These are phyloP conservation scores for Sporodiniella umbellata DNA, from an alignment of 371 early-diverging fungal genomes.

Conservation along the genomic window DNA sequence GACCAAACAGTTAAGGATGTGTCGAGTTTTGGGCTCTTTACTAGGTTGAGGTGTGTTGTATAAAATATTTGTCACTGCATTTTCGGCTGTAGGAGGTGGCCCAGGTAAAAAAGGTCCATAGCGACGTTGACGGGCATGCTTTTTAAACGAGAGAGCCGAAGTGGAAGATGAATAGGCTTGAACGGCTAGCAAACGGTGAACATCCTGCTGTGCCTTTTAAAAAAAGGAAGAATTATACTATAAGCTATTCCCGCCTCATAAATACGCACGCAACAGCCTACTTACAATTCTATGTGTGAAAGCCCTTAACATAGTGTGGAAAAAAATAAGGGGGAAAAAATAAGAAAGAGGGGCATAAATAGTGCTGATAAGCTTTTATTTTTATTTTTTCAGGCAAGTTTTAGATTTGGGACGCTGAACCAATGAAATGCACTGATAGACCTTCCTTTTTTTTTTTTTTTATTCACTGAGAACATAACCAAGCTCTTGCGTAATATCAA, in stretches of 20 bases:
- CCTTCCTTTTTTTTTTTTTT: no score
- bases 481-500: no score
- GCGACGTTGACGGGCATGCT: constrained; percentile 53
- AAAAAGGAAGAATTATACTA: not conserved
- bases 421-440: no score
- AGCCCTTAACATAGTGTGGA: constrained; percentile 9
- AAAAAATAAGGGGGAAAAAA: not conserved
- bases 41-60: constrained; percentile 81
- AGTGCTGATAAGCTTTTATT: not conserved
- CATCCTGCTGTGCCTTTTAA: not conserved
- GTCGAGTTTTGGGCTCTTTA: constrained; percentile 58
- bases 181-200: not conserved
- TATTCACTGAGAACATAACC: no score
- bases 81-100: constrained; percentile 62
- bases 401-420: no score
- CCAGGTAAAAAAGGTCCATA: constrained; percentile 43
- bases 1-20: constrained; percentile 91
- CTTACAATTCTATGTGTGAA: constrained; percentile 16
- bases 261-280: not conserved
- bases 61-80: constrained; percentile 88
- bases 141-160: constrained; percentile 57
- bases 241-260: not conserved
- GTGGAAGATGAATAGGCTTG: constrained; percentile 38
- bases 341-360: not conserved
- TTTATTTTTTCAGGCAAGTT: no score